phyloP scores from a whole-genome alignment of 495 filamentous ascomycete genomes.

The Xylaria venustula region DNA sequence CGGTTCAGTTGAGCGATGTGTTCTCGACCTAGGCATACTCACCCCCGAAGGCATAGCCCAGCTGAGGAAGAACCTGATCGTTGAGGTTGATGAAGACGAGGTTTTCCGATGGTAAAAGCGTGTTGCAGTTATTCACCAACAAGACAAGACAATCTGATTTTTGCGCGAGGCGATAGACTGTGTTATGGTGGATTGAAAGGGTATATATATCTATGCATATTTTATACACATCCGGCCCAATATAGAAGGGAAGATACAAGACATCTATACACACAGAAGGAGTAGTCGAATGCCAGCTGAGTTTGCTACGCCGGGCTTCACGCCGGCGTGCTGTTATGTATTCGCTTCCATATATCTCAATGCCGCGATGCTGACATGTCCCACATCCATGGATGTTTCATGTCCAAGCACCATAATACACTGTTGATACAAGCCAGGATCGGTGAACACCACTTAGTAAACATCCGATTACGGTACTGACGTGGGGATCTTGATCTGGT shows the following conservation, averaged over 20 bases:
- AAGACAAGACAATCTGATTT: background rate
- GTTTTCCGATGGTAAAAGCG: constrained; percentile 31
- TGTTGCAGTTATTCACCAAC: too few species aligned
- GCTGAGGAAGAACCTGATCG: constrained; percentile 49
- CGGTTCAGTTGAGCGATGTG: constrained; percentile 57
- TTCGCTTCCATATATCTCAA: constrained; percentile 5
- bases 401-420: constrained; percentile 16
- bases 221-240: constrained; percentile 10
- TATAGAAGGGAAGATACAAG: constrained; percentile 1
- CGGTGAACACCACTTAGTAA: background rate
- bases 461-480: constrained; percentile 30
- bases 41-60: constrained; percentile 47
- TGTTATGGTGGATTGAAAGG: constrained; percentile 10
- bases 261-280: constrained; percentile 24
- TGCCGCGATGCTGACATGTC: background rate
- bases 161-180: too few species aligned
- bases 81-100: constrained; percentile 30
- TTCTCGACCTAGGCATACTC: constrained; percentile 51
- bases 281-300: constrained; percentile 9
- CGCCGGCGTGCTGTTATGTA: background rate
- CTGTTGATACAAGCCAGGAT: constrained; percentile 17
- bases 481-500: constrained; percentile 46
- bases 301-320: background rate
- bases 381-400: constrained; percentile 3
- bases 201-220: constrained; percentile 22